Evolutionary conservation across 768 basidiomycete species (phyloP).

Genomic region (Termitomyces sp.): DNA sequence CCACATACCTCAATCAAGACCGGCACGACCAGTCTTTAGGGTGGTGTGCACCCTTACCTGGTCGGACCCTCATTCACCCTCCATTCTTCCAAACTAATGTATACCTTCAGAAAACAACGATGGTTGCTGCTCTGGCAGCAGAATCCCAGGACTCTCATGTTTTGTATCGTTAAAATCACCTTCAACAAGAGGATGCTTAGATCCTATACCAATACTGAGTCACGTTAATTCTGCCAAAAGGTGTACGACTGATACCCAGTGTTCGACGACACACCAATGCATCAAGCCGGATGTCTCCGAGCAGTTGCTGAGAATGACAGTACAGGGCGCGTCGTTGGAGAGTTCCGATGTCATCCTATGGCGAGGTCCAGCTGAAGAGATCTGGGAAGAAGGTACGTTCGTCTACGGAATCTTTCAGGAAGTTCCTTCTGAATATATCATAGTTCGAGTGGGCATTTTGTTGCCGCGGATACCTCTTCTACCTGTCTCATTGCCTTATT

Average conservation of each 20-base stretch:
- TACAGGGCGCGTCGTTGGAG: slow-evolving; percentile 26
- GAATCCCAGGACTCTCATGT: slow-evolving; percentile 32
- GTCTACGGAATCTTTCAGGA: background rate
- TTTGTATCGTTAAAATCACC: slow-evolving; percentile 36
- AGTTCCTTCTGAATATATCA: slow-evolving; percentile 1
- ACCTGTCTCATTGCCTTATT: slow-evolving; percentile 40
- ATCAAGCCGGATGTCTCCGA: slow-evolving; percentile 48
- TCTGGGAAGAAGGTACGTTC: slow-evolving; percentile 63
- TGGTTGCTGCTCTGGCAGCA: slow-evolving; percentile 7
- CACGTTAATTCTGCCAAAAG: slow-evolving; percentile 28
- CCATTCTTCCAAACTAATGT: slow-evolving; percentile 28
- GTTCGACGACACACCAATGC: slow-evolving; percentile 38
- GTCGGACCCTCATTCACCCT: slow-evolving; percentile 13
- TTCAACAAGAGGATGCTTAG: slow-evolving; percentile 46
- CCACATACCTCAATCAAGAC: slow-evolving; percentile 36
- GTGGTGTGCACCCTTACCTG: slow-evolving; percentile 54
- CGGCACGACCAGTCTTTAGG: slow-evolving; percentile 32
- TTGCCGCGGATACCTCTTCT: slow-evolving; percentile 42
- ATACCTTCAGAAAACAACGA: background rate
- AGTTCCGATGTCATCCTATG: slow-evolving; percentile 56
- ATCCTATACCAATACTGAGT: slow-evolving; percentile 55
- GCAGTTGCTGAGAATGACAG: slow-evolving; percentile 55
- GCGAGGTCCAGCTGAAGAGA: slow-evolving; percentile 66
- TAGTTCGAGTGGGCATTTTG: slow-evolving; percentile 55
- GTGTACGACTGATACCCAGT: slow-evolving; percentile 39